A percentile compares a stretch with the other conserved stretches of the same genome.
These are phyloP conservation scores for Rhizopogon rudus DNA, from an alignment of 768 basidiomycete genomes.

Conservation along the genomic window DNA sequence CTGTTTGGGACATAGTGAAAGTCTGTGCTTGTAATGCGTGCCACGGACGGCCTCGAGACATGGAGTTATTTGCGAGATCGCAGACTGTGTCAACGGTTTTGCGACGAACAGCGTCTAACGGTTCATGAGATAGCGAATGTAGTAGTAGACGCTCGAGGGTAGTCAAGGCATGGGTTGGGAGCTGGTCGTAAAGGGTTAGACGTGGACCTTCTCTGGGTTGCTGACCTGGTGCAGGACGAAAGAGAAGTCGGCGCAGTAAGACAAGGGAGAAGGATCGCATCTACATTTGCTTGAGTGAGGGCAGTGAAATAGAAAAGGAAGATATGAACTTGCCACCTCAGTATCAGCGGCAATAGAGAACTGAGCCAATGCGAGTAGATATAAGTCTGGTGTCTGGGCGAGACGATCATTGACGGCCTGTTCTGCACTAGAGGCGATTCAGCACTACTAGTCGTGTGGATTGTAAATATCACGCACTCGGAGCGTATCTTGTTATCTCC, in stretches of 20 bases:
- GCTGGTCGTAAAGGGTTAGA: conserved; percentile 74
- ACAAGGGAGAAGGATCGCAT: conserved; percentile 87
- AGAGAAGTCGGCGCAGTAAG: conserved; percentile 72
- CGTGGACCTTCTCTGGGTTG: conserved; percentile 30
- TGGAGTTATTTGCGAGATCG: conserved; percentile 71
- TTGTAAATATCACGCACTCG: conserved; percentile 36
- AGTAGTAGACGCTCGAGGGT: conserved; percentile 71
- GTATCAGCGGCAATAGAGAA: conserved; percentile 75
- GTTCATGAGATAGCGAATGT: conserved; percentile 63
- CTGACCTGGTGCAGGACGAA: conserved; percentile 46
- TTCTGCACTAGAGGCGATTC: conserved; percentile 51
- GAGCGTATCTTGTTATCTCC: conserved; percentile 81
- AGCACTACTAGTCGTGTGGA: background rate
- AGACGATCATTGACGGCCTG: conserved; percentile 78
- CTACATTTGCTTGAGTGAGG: conserved; percentile 31
- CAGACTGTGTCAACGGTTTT: conserved; percentile 73
- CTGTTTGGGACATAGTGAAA: conserved; percentile 52
- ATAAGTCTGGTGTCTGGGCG: conserved; percentile 72
- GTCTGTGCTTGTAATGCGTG: conserved; percentile 71
- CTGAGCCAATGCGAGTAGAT: conserved; percentile 73
- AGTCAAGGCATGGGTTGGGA: conserved; percentile 58
- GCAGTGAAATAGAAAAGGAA: background rate
- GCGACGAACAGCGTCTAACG: conserved; percentile 50
- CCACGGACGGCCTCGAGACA: conserved; percentile 76
- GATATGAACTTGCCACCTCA: conserved; percentile 57